These are phyloP conservation scores for Colletotrichum echinochloae DNA, from an alignment of 2,329 filamentous ascomycete species.

Conservation along the genomic window DNA sequence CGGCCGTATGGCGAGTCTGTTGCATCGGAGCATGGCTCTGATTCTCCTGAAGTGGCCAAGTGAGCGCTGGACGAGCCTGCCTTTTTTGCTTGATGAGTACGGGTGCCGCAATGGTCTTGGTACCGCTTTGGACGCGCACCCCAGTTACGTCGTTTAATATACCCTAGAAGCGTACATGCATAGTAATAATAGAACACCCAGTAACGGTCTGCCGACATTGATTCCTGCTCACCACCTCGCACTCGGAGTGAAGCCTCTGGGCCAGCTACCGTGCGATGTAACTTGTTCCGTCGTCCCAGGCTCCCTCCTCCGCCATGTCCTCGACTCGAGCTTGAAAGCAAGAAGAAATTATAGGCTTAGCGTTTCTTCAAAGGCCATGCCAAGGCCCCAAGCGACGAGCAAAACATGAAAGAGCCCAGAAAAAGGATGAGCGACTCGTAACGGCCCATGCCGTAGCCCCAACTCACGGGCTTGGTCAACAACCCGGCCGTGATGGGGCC, in stretches of 20 bases:
- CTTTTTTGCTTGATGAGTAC: not conserved
- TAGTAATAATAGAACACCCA: slow-evolving; percentile 20
- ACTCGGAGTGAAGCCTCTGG: not conserved
- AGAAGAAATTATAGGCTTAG: too few species aligned
- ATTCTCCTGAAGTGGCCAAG: slow-evolving; percentile 19
- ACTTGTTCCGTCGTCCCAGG: too few species aligned
- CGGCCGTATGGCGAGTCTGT: slow-evolving; percentile 49
- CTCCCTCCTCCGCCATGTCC: not conserved
- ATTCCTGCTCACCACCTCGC: too few species aligned
- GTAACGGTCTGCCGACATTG: not conserved
- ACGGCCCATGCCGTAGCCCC: slow-evolving; percentile 31
- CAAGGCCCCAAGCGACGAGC: slow-evolving; percentile 31
- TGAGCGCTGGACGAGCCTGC: not conserved
- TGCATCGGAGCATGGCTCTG: slow-evolving; percentile 8
- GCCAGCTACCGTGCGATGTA: not conserved
- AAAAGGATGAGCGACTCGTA: slow-evolving; percentile 37
- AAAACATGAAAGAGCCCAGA: slow-evolving; percentile 36
- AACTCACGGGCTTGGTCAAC: slow-evolving; percentile 35
- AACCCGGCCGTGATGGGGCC: slow-evolving; percentile 45
- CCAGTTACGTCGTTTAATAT: slow-evolving; percentile 12
- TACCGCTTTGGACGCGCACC: not conserved
- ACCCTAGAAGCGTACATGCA: slow-evolving; percentile 25
- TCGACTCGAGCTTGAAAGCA: not conserved
- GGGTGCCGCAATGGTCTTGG: not conserved
- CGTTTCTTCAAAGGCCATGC: slow-evolving; percentile 33